Base-by-base conservation (phyloP, 257 asterid species). In the Ophiorrhiza pumila region DNA sequence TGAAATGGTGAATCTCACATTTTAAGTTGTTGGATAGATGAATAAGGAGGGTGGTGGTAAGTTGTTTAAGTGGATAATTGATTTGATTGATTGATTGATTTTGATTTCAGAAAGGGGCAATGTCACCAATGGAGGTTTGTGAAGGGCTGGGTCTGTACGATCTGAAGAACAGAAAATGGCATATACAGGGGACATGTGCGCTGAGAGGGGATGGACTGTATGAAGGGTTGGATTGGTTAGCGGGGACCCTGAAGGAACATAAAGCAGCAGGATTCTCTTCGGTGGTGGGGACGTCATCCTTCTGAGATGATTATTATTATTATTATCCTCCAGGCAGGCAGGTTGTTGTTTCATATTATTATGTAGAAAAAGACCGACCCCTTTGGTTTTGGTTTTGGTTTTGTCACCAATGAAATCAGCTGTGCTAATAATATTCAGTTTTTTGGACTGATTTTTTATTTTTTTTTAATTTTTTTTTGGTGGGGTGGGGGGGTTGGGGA, bases 91-190 rank as follows among this genome's bases (percentile, higher is more conserved):
- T n/a, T n/a, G n/a, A n/a, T n/a, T n/a, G n/a, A n/a, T n/a, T n/a
- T n/a, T n/a, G n/a, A n/a, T n/a, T 81, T 53, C 86, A 93, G 98
- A 91, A 82, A 88, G 97, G 98, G 69, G 98, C 98, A 57, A 93
- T 93, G 97, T 79, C 91, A 49, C 90, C 98, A 13, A 81, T 81
- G 88, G 97, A 93, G 82, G 97, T 93, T 65, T 93, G 96, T 64
- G 96, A 93, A 65, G 97, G 97, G 43, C 81, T 93, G 72, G 98
- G 97, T 23, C 91, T 93, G 1, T 83, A 83, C 69, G 98, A 91
- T 74, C 96, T 93, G 25, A 91, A 85, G 85, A 80, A 89, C 77
- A 82, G 97, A 74, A 91, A 89, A 78, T 93, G 98, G 98, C 97
- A 93, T 78, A 87, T 91, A 84, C 98, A 93, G 77, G 98, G 98